phyloP scores from a whole-genome alignment of 805 yeast species.

The Wickerhamomyces chambardii region DNA sequence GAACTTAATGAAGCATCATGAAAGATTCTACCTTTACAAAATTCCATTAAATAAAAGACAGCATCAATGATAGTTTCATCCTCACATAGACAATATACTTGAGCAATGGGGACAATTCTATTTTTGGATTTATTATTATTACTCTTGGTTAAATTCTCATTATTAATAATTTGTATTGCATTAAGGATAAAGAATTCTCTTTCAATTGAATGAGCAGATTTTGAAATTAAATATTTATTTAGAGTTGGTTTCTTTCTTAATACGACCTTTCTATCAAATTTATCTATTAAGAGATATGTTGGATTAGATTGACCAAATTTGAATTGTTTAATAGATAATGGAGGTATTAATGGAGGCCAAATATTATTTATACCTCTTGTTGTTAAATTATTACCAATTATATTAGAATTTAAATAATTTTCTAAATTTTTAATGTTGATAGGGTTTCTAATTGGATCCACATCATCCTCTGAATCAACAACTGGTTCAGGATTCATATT shows the following conservation, averaged over 20 bases:
- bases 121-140: conserved; percentile 3
- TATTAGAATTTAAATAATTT: conserved; percentile 12
- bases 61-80: conserved; percentile 45
- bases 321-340: conserved; percentile 38
- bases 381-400: conserved; percentile 3
- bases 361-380: conserved; percentile 6
- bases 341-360: conserved; percentile 18
- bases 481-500: background rate
- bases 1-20: conserved; percentile 39
- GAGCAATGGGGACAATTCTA: conserved; percentile 50
- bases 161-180: conserved; percentile 21
- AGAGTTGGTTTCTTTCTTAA: conserved; percentile 49
- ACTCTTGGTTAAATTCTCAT: too few species aligned
- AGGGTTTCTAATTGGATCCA: conserved; percentile 17
- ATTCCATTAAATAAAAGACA: conserved; percentile 55
- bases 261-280: conserved; percentile 30
- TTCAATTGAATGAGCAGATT: conserved; percentile 55
- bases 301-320: conserved; percentile 60
- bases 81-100: conserved; percentile 42
- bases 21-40: conserved; percentile 45
- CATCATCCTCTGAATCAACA: conserved; percentile 22
- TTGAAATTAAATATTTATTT: conserved; percentile 38
- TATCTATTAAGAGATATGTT: conserved; percentile 40
- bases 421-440: conserved; percentile 17
- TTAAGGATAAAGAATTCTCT: conserved; percentile 46